Evolutionary conservation across 768 basidiomycete genomes (phyloP).

Genomic region (Lepiota venenata): DNA sequence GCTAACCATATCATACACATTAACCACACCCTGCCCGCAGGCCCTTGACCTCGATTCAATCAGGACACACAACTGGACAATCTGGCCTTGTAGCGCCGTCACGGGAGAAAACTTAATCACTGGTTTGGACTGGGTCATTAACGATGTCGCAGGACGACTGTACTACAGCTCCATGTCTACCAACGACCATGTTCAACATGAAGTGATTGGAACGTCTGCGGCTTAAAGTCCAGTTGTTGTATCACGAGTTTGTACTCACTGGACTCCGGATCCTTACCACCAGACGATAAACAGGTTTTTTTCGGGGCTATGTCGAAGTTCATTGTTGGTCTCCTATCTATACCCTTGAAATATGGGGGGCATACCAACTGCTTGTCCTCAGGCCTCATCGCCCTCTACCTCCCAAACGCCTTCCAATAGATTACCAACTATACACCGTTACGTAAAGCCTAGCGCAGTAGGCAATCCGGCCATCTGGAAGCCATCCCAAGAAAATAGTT

Average conservation of each 20-base stretch:
- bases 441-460: too few species aligned
- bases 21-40: constrained; percentile 33
- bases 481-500: too few species aligned
- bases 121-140: constrained; percentile 91
- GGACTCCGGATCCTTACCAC: background rate
- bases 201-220: background rate
- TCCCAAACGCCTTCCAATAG: too few species aligned
- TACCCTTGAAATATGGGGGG: background rate
- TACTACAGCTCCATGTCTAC: constrained; percentile 66
- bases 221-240: background rate
- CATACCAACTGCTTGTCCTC: too few species aligned
- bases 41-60: constrained; percentile 79
- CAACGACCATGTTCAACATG: constrained; percentile 9
- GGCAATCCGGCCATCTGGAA: too few species aligned
- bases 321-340: background rate
- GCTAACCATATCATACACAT: constrained; percentile 12
- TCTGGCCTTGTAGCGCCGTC: constrained; percentile 89
- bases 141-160: constrained; percentile 81
- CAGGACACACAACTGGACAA: constrained; percentile 86
- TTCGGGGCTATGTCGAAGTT: background rate
- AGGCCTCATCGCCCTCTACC: too few species aligned
- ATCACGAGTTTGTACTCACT: background rate
- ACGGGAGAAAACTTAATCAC: constrained; percentile 81
- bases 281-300: background rate
- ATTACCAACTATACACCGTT: too few species aligned